These are phyloP conservation scores for Lipomyces oligophaga DNA, from an alignment of 805 yeast genomes.

Conservation along the genomic window DNA sequence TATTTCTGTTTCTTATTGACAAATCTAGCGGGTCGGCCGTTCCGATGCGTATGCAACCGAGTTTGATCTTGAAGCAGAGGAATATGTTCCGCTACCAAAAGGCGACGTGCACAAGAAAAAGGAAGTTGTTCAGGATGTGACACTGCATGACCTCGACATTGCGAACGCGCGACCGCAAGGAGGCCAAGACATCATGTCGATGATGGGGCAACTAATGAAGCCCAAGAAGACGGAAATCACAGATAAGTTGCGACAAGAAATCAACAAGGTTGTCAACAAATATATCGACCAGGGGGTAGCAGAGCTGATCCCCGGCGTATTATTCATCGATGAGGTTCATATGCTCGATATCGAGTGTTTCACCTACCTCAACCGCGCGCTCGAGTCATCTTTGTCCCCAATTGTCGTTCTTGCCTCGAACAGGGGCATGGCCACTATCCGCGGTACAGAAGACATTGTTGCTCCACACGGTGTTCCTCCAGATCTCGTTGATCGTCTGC, in stretches of 20 bases:
- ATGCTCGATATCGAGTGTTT: constrained; percentile 97
- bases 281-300: constrained; percentile 98
- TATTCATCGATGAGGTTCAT: constrained; percentile 96
- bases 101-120: constrained; percentile 98
- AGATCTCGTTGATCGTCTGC: constrained; percentile 84
- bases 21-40: constrained; percentile 71
- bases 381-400: constrained; percentile 89
- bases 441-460: constrained; percentile 78
- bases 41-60: constrained; percentile 99
- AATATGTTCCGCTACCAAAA: constrained; percentile 96
- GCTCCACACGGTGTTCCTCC: constrained; percentile 98
- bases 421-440: constrained; percentile 85
- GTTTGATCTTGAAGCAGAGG: constrained; percentile 97
- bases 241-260: constrained; percentile 89
- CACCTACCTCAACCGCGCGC: constrained; percentile 88
- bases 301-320: constrained; percentile 94
- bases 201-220: constrained; percentile 95
- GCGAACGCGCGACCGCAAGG: constrained; percentile 96
- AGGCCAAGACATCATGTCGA: constrained; percentile 91
- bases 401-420: constrained; percentile 94
- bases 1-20: background rate
- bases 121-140: constrained; percentile 95
- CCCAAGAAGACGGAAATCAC: constrained; percentile 97
- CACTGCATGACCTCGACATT: constrained; percentile 91
- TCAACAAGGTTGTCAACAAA: constrained; percentile 90